These are phyloP conservation scores for Rhododendron henanense DNA, from an alignment of 148 eudicot genomes.

Conservation along the genomic window DNA sequence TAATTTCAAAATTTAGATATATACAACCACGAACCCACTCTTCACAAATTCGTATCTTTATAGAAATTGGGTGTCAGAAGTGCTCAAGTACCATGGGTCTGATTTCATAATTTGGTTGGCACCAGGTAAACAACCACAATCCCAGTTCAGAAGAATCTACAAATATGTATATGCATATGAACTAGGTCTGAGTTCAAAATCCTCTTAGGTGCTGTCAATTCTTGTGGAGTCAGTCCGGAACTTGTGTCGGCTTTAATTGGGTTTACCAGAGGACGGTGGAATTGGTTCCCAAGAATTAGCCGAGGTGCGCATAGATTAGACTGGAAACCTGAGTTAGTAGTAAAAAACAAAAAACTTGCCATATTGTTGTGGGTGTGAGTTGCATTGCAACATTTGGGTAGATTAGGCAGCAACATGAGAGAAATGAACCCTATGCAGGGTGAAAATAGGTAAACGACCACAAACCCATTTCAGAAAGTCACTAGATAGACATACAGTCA, in stretches of 20 bases:
- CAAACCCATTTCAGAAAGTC: neutral
- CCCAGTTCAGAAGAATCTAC: neutral
- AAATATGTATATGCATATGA: neutral
- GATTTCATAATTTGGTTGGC: neutral
- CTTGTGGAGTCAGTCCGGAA: neutral
- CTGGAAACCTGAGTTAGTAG: neutral
- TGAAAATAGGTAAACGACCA: neutral
- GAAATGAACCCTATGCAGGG: neutral
- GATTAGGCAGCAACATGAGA: neutral
- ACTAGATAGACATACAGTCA: neutral
- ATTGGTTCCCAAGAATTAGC: neutral
- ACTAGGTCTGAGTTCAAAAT: neutral
- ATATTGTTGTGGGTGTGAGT: neutral
- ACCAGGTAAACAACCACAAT: neutral
- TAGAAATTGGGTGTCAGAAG: neutral
- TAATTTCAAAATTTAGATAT: neutral
- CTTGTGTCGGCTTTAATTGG: neutral
- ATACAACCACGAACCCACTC: neutral
- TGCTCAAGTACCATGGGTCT: neutral
- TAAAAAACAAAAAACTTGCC: neutral
- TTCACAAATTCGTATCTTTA: neutral
- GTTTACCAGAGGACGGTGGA: neutral
- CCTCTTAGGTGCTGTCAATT: neutral
- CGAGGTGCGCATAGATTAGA: neutral
- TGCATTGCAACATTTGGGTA: neutral